Percentiles rank a stretch among this genome's conserved stretches.
These are phyloP conservation scores for Leishmania martiniquensis DNA, from an alignment of 208 protist species.

Conservation along the genomic window DNA sequence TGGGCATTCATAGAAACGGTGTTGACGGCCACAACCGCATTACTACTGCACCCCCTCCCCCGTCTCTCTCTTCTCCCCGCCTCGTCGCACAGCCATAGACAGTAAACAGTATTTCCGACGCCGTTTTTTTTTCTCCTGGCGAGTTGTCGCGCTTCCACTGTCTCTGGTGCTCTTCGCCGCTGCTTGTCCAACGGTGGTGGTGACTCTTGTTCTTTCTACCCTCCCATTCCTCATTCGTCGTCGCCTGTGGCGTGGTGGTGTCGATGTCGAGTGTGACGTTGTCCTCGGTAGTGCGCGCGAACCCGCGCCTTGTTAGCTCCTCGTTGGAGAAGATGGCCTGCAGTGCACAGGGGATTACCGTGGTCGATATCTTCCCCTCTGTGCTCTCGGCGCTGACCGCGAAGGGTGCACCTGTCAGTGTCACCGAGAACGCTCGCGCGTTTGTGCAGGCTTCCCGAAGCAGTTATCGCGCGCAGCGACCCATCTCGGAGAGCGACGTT, in stretches of 20 bases:
- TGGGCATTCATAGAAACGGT: neutral
- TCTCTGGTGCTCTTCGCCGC: neutral
- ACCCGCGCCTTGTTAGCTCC: conserved; percentile 56
- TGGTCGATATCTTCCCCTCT: conserved; percentile 74
- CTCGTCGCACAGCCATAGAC: neutral
- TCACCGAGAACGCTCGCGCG: conserved; percentile 24
- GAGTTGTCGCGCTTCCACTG: neutral
- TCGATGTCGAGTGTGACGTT: conserved; percentile 38
- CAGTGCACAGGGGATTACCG: conserved; percentile 57
- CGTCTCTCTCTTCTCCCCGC: too few species aligned
- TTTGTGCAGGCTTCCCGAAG: conserved; percentile 5
- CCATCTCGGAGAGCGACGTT: neutral
- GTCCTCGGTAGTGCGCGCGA: conserved; percentile 44
- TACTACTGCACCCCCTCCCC: neutral
- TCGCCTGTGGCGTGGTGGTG: neutral
- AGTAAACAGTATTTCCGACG: neutral
- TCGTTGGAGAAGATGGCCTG: conserved; percentile 73
- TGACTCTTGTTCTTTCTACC: neutral
- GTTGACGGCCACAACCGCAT: neutral
- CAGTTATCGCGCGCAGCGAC: neutral
- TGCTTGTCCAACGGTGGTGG: neutral
- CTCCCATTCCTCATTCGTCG: neutral
- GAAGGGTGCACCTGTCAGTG: conserved; percentile 25
- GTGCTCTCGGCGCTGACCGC: conserved; percentile 56
- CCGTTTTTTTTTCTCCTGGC: neutral